Conservation (phyloP, 2,329 filamentous ascomycete species). For the Rhinocladiella similis region DNA sequence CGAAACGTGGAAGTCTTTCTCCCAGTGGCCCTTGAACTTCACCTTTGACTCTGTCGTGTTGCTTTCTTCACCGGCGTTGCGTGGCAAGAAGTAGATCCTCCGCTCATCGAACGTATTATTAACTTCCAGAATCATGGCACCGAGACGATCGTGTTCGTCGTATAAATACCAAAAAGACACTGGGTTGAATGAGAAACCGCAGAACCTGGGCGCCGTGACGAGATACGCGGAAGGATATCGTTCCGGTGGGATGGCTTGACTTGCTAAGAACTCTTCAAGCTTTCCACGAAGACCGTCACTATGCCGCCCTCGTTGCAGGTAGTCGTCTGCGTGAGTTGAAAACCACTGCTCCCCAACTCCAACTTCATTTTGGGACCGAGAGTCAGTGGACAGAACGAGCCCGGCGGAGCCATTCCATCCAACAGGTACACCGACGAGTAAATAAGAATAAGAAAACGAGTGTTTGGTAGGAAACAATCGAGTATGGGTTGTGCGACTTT, state of each 20-base stretch:
- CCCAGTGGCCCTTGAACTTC: slow-evolving; percentile 57
- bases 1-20: slow-evolving; percentile 75
- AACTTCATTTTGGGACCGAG: slow-evolving; percentile 18
- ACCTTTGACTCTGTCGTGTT: slow-evolving; percentile 35
- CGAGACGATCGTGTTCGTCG: slow-evolving; percentile 55
- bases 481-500: slow-evolving; percentile 64
- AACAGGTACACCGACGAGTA: slow-evolving; percentile 68
- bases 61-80: slow-evolving; percentile 25
- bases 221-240: slow-evolving; percentile 69
- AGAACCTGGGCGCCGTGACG: slow-evolving; percentile 67
- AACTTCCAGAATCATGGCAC: slow-evolving; percentile 69
- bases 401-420: slow-evolving; percentile 59
- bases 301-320: slow-evolving; percentile 57
- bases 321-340: slow-evolving; percentile 59
- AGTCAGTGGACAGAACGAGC: slow-evolving; percentile 54
- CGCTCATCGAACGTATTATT: slow-evolving; percentile 77
- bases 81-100: slow-evolving; percentile 62
- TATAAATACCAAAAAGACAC: slow-evolving; percentile 82
- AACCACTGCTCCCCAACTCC: slow-evolving; percentile 52
- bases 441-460: slow-evolving; percentile 69
- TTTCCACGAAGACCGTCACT: slow-evolving; percentile 62
- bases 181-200: slow-evolving; percentile 73
- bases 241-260: slow-evolving; percentile 58
- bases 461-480: slow-evolving; percentile 68
- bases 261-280: slow-evolving; percentile 57